Conservation (phyloP, 140 eudicot genomes). For the Eryngium alpinum region DNA sequence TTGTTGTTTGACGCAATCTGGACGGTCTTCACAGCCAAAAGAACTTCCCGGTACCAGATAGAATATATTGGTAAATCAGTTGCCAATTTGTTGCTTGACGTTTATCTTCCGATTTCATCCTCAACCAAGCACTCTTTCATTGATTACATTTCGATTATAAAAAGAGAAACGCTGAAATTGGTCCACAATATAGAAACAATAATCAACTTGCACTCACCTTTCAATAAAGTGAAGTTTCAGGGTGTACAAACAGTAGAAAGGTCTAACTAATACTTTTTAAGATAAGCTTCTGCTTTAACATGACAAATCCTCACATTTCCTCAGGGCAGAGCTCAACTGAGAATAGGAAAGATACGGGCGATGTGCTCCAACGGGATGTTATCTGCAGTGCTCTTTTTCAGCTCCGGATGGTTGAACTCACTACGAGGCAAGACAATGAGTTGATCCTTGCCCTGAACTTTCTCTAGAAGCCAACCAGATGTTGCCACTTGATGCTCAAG, state of each 20-base stretch:
- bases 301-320: background rate
- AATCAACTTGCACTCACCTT: background rate
- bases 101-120: background rate
- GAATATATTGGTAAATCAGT: too few species aligned
- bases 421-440: constrained; percentile 49
- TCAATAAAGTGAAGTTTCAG: background rate
- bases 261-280: background rate
- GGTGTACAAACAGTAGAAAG: background rate
- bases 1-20: too few species aligned
- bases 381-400: constrained; percentile 60
- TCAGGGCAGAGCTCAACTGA: constrained; percentile 36
- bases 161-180: background rate
- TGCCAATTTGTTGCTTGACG: too few species aligned
- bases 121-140: background rate
- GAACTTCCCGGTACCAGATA: too few species aligned
- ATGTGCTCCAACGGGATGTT: constrained; percentile 68
- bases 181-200: background rate
- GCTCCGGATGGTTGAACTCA: constrained; percentile 83
- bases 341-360: constrained; percentile 80
- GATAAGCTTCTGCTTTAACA: background rate
- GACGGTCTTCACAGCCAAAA: too few species aligned
- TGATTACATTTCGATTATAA: background rate
- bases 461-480: constrained; percentile 64
- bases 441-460: constrained; percentile 50
- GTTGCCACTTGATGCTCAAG: constrained; percentile 64